phyloP scores from a whole-genome alignment of 148 eudicot species.

The Nyssa sinensis region DNA sequence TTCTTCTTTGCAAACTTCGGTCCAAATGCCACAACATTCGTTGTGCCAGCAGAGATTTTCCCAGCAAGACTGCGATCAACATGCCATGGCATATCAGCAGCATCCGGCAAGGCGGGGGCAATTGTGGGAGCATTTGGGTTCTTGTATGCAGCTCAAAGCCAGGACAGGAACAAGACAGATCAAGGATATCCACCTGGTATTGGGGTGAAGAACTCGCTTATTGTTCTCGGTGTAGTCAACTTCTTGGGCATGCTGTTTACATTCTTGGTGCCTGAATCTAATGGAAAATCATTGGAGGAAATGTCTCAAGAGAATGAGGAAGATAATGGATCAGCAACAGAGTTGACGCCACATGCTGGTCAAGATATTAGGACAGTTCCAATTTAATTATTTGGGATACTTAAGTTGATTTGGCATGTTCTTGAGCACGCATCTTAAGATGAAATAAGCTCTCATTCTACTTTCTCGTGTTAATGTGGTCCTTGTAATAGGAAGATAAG shows the following conservation, averaged over 20 bases:
- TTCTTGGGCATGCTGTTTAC: constrained; percentile 11
- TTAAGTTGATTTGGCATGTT: too few relatives aligned
- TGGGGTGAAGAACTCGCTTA: constrained; percentile 12
- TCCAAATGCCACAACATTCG: constrained; percentile 13
- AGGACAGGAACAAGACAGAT: neutral
- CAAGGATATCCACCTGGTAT: constrained; percentile 14
- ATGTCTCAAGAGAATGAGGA: constrained; percentile 7
- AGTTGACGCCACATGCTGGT: neutral
- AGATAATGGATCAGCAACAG: neutral
- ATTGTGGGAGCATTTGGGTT: constrained; percentile 16
- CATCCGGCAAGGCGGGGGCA: constrained; percentile 9
- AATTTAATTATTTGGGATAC: neutral
- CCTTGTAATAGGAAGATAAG: too few relatives aligned
- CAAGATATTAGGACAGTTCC: neutral
- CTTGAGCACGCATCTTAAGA: too few relatives aligned
- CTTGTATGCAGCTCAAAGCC: constrained; percentile 7
- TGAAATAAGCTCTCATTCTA: too few relatives aligned
- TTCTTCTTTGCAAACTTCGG: constrained; percentile 16
- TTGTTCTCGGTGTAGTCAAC: constrained; percentile 3
- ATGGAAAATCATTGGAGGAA: constrained; percentile 15
- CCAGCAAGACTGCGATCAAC: constrained; percentile 13
- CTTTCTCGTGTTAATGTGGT: too few relatives aligned
- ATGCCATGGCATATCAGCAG: constrained; percentile 15
- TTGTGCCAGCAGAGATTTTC: constrained; percentile 16
- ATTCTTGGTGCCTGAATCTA: constrained; percentile 9